Evolutionary conservation across 805 yeast species (phyloP).

Genomic region (Saturnispora silvae): DNA sequence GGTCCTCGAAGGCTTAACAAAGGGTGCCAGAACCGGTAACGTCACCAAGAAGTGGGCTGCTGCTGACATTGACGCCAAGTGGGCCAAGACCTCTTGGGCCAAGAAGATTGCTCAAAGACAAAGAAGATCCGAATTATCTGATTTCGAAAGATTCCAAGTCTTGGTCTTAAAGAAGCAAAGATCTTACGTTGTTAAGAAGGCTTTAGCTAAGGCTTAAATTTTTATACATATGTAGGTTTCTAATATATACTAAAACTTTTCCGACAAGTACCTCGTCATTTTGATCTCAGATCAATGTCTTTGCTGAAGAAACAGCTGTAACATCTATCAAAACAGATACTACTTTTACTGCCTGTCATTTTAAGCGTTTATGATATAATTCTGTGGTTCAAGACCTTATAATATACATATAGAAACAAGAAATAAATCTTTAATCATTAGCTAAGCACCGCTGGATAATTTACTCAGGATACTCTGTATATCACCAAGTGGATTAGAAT

Average conservation of each 20-base stretch:
- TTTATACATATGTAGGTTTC: constrained; percentile 8
- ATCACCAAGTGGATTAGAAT: background rate
- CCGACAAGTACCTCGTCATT: too few species aligned
- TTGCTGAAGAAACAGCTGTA: too few species aligned
- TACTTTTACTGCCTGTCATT: too few species aligned
- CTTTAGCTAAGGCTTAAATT: constrained; percentile 87
- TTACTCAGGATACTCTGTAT: constrained; percentile 3
- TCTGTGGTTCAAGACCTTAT: too few species aligned
- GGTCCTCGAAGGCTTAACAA: constrained; percentile 76
- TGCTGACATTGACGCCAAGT: constrained; percentile 77
- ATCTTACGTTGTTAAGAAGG: constrained; percentile 89
- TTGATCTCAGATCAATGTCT: too few species aligned
- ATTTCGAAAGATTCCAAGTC: constrained; percentile 99
- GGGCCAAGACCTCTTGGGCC: constrained; percentile 95
- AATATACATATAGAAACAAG: too few species aligned
- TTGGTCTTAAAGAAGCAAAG: constrained; percentile 95
- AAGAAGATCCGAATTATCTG: constrained; percentile 86
- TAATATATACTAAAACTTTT: constrained; percentile 1
- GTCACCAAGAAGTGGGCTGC: constrained; percentile 91
- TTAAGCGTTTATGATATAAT: too few species aligned
- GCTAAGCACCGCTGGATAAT: background rate
- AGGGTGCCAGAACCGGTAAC: constrained; percentile 83
- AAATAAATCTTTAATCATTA: too few species aligned
- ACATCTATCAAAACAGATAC: too few species aligned
- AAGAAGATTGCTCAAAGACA: constrained; percentile 94